Base-by-base conservation (phyloP, 2,329 filamentous ascomycete species). In the Fusarium haematococcum region DNA sequence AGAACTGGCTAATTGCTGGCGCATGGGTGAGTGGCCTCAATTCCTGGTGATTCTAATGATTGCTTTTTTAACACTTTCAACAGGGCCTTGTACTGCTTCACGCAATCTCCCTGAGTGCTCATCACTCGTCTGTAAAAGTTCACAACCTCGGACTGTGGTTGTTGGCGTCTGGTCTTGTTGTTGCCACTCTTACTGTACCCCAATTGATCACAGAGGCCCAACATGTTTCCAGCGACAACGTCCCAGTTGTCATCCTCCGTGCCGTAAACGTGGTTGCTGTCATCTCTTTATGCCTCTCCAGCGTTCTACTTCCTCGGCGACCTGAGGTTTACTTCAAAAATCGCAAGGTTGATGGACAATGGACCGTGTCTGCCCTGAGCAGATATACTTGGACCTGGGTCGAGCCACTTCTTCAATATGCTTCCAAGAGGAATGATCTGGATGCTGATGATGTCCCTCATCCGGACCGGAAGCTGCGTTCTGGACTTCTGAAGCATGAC, bases 311-410 rank as follows among this genome's bases (percentile, higher is more conserved):
- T 16, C 92, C 92, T 5, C 88, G 93, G 50, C 87, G 93, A 13
- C 93, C 93, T 5, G 86, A 91, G 63, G 90, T 95, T 20, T 94
- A 87, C 77, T 84, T 87, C 76, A 71, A 91, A 43, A 90, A 86
- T 30, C 84, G 86, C 56, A 79, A 86, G 5, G 91, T 96, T 35
- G 93, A 95, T 78, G 84, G 85, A 18, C 87, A 92, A 82, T 87
- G 86, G 75, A 92, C 91, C 0, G 86, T 85, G 5, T 91, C 91
- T 3, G 88, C 91, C 1, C 84, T 92, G 57, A 87, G 83, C 60
- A 88, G 90, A 60, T 90, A 90, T 77, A 93, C 89, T 8, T 95
- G 91, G 83, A 83, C 85, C 58, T 96, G 93, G 93, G 86, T 89
- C 2, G 81, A 80, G 2, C 80, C 83, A 3, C 76, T 95, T 0